Conservation (phyloP, 805 yeast species). For the Teunomyces barrocoloradensis region DNA sequence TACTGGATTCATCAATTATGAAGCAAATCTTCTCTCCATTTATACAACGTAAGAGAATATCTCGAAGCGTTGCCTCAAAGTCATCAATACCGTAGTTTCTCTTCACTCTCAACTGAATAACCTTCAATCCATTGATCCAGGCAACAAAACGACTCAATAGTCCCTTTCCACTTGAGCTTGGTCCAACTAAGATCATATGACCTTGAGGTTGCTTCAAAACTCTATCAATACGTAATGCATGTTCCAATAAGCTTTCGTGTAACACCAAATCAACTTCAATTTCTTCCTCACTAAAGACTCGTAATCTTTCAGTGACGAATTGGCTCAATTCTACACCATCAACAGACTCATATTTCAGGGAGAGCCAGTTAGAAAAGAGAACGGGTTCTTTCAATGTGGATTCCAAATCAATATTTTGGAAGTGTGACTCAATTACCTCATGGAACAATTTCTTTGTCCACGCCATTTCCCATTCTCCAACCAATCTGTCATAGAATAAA, state of each 20-base stretch:
- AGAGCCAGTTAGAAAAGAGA: constrained; percentile 72
- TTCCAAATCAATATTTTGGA: constrained; percentile 44
- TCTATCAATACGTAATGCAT: constrained; percentile 75
- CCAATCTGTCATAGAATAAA: constrained; percentile 72
- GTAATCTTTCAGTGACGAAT: constrained; percentile 63
- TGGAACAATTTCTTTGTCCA: constrained; percentile 46
- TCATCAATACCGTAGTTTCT: constrained; percentile 54
- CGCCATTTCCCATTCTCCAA: constrained; percentile 40
- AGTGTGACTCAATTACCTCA: constrained; percentile 33
- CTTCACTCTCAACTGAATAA: constrained; percentile 57
- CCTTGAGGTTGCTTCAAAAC: constrained; percentile 85
- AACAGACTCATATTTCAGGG: constrained; percentile 60
- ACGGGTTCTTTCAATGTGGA: constrained; percentile 48
- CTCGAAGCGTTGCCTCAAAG: constrained; percentile 65
- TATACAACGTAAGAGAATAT: constrained; percentile 44
- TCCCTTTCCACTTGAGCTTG: constrained; percentile 78
- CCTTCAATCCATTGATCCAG: constrained; percentile 81
- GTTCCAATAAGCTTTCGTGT: constrained; percentile 70
- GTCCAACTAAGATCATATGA: constrained; percentile 81
- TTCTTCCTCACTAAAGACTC: constrained; percentile 78
- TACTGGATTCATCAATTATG: constrained; percentile 76
- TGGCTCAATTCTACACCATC: constrained; percentile 42
- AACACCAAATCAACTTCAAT: constrained; percentile 57
- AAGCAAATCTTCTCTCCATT: constrained; percentile 65
- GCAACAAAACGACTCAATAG: constrained; percentile 78